Evolutionary conservation across 192 early-diverging fungal genomes (phyloP).

Genomic region (Coemansia sp.): DNA sequence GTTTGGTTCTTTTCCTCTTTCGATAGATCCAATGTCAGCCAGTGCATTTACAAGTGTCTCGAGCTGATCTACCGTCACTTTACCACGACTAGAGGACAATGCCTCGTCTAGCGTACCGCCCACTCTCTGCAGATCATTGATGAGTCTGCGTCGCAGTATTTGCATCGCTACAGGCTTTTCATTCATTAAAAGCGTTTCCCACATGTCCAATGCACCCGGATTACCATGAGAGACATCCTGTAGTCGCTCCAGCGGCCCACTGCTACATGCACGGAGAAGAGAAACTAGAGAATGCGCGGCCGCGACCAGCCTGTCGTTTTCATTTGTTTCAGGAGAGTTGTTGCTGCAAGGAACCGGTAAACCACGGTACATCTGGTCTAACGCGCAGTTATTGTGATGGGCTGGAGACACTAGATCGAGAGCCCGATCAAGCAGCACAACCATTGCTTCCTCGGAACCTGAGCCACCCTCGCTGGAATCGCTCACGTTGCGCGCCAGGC

Average conservation of each 20-base stretch:
- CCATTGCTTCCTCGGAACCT: conserved; percentile 16
- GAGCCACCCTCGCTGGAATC: background rate
- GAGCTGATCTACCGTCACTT: conserved; percentile 27
- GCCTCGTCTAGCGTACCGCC: background rate
- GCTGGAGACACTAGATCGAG: conserved; percentile 38
- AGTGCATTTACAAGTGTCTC: conserved; percentile 19
- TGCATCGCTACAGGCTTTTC: conserved; percentile 32
- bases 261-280: conserved; percentile 12
- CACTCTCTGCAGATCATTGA: conserved; percentile 1
- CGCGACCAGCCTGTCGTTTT: background rate
- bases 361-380: conserved; percentile 34
- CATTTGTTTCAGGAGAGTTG: background rate
- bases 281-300: conserved; percentile 16
- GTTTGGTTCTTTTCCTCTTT: background rate
- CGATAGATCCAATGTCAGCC: background rate
- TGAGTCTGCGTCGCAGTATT: conserved; percentile 28
- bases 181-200: conserved; percentile 41
- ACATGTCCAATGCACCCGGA: conserved; percentile 5
- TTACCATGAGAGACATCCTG: background rate
- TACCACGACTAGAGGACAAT: conserved; percentile 10
- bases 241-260: too few species aligned
- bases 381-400: conserved; percentile 30
- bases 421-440: conserved; percentile 46
- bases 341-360: conserved; percentile 4
- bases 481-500: conserved; percentile 11